phyloP scores from a whole-genome alignment of 495 filamentous ascomycete genomes.

The Staphylotrichum tortipilum region DNA sequence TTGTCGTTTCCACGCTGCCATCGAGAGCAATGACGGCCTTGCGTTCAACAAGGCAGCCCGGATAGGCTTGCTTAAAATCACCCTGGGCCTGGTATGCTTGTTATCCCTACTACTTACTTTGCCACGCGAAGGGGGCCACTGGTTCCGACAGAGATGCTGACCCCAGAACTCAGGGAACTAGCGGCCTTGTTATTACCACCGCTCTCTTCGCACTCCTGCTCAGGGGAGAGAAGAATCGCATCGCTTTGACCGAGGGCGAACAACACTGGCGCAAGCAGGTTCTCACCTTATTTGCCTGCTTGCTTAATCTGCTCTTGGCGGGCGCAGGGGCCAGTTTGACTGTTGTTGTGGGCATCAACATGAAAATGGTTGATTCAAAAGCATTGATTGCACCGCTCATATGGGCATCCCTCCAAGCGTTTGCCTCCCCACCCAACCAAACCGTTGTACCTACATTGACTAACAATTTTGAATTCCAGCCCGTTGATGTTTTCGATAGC shows the following conservation, averaged over 20 bases:
- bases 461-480: constrained; percentile 11
- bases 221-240: constrained; percentile 13
- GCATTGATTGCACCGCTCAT: constrained; percentile 19
- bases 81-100: constrained; percentile 14
- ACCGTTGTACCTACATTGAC: constrained; percentile 3
- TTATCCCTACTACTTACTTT: neutral
- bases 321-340: too few relatives aligned
- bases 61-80: constrained; percentile 11
- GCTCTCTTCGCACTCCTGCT: constrained; percentile 16
- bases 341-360: too few relatives aligned
- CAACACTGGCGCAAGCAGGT: too few relatives aligned
- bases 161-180: constrained; percentile 11
- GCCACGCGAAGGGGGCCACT: too few relatives aligned
- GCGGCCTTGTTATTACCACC: constrained; percentile 19
- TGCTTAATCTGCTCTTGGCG: too few relatives aligned
- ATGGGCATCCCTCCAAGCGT: constrained; percentile 19
- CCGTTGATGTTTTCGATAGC: constrained; percentile 16
- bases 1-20: neutral
- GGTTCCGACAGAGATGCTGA: neutral
- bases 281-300: too few relatives aligned
- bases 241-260: too few relatives aligned
- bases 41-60: constrained; percentile 8
- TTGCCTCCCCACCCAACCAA: neutral
- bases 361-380: too few relatives aligned
- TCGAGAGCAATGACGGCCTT: neutral